A percentile compares a stretch with the other conserved stretches of the same genome.
Evolutionary conservation across 768 basidiomycete species (phyloP).

Genomic region (Cubamyces sp.): DNA sequence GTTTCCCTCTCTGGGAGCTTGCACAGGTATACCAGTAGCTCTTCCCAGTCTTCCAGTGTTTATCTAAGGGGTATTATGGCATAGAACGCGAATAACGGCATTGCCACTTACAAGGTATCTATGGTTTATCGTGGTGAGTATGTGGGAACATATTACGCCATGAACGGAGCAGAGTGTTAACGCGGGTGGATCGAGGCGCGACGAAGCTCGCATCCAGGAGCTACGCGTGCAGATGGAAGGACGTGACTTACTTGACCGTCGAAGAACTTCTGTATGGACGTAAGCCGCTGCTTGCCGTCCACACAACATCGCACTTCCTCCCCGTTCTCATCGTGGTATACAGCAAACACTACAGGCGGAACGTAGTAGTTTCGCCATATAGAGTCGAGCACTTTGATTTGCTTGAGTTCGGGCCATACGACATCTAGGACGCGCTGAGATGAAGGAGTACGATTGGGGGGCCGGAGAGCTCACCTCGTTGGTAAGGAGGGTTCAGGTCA

Average conservation of each 20-base stretch:
- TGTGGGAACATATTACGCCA: not conserved
- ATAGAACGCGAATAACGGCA: conserved; percentile 24
- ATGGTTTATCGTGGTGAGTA: not conserved
- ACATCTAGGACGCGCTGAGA: conserved; percentile 51
- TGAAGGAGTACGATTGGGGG: not conserved
- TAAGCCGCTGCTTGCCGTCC: conserved; percentile 59
- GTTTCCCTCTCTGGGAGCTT: conserved; percentile 45
- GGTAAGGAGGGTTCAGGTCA: conserved; percentile 73
- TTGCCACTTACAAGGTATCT: conserved; percentile 58
- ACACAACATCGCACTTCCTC: conserved; percentile 48
- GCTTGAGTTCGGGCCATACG: conserved; percentile 76
- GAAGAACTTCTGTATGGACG: conserved; percentile 48
- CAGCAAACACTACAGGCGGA: conserved; percentile 54
- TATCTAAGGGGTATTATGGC: conserved; percentile 45
- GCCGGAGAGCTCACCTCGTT: conserved; percentile 54
- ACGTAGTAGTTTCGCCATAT: conserved; percentile 58
- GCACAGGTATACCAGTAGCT: conserved; percentile 64
- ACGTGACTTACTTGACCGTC: conserved; percentile 46
- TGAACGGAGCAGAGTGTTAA: not conserved
- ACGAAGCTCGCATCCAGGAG: not conserved
- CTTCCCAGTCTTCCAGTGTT: conserved; percentile 59
- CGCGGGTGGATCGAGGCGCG: not conserved
- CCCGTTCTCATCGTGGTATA: conserved; percentile 44
- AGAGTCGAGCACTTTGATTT: conserved; percentile 56
- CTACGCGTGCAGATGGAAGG: not conserved